Conservation (phyloP, 768 basidiomycete species). For the Obba rivulosa region DNA sequence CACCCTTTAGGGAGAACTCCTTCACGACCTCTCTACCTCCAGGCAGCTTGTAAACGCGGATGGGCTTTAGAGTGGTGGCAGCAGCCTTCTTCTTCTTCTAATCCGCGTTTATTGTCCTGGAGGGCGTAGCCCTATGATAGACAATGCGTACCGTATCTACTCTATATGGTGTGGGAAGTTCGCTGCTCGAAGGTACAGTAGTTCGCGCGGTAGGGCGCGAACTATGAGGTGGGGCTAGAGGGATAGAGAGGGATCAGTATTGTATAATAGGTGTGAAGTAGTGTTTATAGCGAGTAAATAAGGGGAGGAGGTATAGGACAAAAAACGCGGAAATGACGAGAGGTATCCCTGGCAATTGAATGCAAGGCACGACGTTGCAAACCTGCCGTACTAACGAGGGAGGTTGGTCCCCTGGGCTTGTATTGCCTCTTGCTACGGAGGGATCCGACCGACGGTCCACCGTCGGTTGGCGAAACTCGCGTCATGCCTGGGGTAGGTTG, state of each 20-base stretch:
- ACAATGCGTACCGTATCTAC: neutral
- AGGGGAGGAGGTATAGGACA: neutral
- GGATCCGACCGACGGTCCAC: neutral
- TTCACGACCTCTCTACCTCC: slow-evolving; percentile 7
- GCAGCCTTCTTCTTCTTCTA: no score
- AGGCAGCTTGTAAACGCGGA: no score
- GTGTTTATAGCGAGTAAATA: neutral
- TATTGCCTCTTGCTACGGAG: slow-evolving; percentile 5
- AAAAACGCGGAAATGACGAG: neutral
- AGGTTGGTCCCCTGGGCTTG: neutral
- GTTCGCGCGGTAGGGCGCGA: neutral
- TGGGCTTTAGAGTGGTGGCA: no score
- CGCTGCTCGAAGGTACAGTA: neutral
- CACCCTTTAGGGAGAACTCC: slow-evolving; percentile 2
- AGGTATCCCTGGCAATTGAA: neutral
- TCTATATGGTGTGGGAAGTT: neutral
- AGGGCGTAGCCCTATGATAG: slow-evolving; percentile 8
- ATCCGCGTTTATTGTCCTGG: no score
- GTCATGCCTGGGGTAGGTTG: neutral
- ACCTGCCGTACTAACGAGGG: slow-evolving; percentile 1
- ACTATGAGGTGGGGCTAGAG: neutral
- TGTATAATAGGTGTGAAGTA: no score
- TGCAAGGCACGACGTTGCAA: slow-evolving; percentile 3
- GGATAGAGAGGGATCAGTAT: no score
- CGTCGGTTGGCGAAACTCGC: neutral